Evolutionary conservation across 2,329 filamentous ascomycete species (phyloP), one percentile per base, ranked within the genome.

Genomic region (Venturia oleaginea): DNA sequence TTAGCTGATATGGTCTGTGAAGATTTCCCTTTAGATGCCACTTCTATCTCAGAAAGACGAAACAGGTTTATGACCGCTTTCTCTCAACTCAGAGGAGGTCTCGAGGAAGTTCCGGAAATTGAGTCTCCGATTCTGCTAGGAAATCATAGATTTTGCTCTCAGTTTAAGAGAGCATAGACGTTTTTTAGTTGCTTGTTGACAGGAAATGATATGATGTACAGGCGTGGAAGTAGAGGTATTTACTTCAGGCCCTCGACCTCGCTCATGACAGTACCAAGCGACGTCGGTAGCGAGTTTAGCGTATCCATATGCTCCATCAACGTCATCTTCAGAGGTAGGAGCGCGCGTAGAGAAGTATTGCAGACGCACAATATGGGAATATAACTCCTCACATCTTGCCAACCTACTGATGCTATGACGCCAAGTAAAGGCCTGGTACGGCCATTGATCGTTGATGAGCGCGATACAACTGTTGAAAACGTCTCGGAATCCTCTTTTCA

Each of bases 191-290:
- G 4, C 13, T 27, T 8, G 46, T 24, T 13, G 3, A 27, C 4
- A 27, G 46, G 22, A 22, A 51, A 15, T 27, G n/a, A 27, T 27
- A 1, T 1, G 22, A 10, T 27, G 13, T 15, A 27, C 24, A 27
- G 46, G 13, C 5, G n/a, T 61, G 22, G n/a, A 40, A 27, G 11
- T 37, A 32, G 30, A 37, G n/a, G 32, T 27, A 57, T 30, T 57
- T 57, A 57, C 51, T 32, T 57, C 51, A 57, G 51, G 51, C 19
- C 51, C 51, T 57, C 51, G 51, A 34, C 68, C 67, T 46, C 60
- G 62, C 37, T 70, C 66, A 46, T 67, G 68, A 34, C 57, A 62
- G 54, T 68, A 69, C 67, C 67, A 69, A 6, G 66, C 67, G 27
- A 63, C 64, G 62, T 66, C 67, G 19, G 60, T 64, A n/a, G 67